A percentile compares a stretch with the other conserved stretches of the same genome.
These are phyloP conservation scores for Colletotrichum eleusines DNA, from an alignment of 2,329 filamentous ascomycete genomes.

Conservation along the genomic window DNA sequence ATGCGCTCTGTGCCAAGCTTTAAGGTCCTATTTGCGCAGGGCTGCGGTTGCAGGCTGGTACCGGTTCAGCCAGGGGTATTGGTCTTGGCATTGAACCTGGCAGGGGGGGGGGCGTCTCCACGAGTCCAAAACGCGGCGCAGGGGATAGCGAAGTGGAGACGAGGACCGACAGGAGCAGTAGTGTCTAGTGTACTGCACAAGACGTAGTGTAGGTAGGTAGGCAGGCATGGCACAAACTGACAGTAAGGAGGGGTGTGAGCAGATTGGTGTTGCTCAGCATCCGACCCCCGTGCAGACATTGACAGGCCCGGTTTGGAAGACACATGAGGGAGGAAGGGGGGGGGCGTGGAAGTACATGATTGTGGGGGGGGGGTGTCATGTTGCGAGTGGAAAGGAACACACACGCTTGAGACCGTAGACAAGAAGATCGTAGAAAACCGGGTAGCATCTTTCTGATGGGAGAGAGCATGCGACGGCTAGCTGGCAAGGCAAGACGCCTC, in stretches of 20 bases:
- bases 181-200: background rate
- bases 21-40: conserved; percentile 52
- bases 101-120: conserved; percentile 50
- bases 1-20: conserved; percentile 55
- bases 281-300: conserved; percentile 29
- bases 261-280: conserved; percentile 33
- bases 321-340: conserved; percentile 2
- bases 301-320: conserved; percentile 10
- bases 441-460: conserved; percentile 17
- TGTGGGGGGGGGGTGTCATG: background rate
- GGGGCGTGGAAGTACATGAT: background rate
- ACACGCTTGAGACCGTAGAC: background rate
- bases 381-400: background rate
- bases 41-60: conserved; percentile 45
- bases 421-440: background rate
- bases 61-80: conserved; percentile 40
- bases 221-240: conserved; percentile 33
- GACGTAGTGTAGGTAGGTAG: background rate
- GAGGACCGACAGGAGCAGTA: conserved; percentile 45
- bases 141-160: conserved; percentile 47
- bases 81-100: conserved; percentile 1
- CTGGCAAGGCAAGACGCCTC: conserved; percentile 19
- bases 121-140: conserved; percentile 56
- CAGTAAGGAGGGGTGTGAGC: conserved; percentile 5
- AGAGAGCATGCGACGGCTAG: conserved; percentile 24